Conservation (phyloP, 2,329 filamentous ascomycete species). For the Raffaelea albimanens region DNA sequence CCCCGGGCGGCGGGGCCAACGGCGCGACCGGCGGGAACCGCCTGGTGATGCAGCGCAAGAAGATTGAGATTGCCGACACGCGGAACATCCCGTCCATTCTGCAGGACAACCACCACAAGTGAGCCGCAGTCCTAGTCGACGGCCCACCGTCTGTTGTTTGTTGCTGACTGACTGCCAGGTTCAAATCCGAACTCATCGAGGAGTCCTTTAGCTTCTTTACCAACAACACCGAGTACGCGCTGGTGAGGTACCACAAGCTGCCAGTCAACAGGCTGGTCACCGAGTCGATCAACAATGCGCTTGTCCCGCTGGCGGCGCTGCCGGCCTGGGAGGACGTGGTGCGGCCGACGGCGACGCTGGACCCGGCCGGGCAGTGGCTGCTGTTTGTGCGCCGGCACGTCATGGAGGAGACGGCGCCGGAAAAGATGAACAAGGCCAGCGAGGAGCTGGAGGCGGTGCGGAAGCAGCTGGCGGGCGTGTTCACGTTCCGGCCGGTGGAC, state of each 20-base stretch:
- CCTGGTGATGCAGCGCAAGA: conserved; percentile 43
- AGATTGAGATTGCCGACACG: conserved; percentile 46
- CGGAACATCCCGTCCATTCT: conserved; percentile 37
- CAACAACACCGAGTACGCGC: conserved; percentile 43
- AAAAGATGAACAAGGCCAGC: conserved; percentile 44
- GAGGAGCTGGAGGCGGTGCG: conserved; percentile 38
- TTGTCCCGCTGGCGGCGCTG: conserved; percentile 25
- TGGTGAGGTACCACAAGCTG: conserved; percentile 37
- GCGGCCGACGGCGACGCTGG: conserved; percentile 20
- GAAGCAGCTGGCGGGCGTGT: conserved; percentile 38
- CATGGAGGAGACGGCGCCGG: conserved; percentile 45
- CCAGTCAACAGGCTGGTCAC: conserved; percentile 11
- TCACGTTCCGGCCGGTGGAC: conserved; percentile 42
- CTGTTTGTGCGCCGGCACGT: conserved; percentile 44
- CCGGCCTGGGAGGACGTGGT: conserved; percentile 36
- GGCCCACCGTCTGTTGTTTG: neutral
- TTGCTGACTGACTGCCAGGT: too few relatives aligned
- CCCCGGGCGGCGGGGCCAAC: conserved; percentile 16
- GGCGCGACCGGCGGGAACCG: conserved; percentile 18
- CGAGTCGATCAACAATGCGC: conserved; percentile 11
- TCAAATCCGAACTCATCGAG: conserved; percentile 43
- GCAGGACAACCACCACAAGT: conserved; percentile 44
- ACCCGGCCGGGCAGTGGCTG: conserved; percentile 42
- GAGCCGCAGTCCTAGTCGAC: conserved; percentile 11
- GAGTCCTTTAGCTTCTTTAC: conserved; percentile 44